Evolutionary conservation across 192 early-diverging fungal genomes (phyloP), one percentile per base, ranked within the genome.

Genomic region (Lunasporangiospora selenospora): DNA sequence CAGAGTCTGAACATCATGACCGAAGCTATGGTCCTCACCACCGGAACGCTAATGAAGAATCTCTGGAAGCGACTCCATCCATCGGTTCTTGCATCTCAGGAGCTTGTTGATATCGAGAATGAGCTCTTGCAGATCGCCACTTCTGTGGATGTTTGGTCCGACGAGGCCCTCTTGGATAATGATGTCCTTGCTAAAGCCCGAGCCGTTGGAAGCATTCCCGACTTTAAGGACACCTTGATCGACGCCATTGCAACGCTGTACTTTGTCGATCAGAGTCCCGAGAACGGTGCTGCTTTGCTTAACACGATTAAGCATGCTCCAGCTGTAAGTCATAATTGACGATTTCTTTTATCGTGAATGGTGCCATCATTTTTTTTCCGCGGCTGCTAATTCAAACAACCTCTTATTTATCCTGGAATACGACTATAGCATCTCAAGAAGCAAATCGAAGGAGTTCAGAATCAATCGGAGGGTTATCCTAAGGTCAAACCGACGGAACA

Each of bases 171-270:
- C 13, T 26, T 73, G 40, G 69, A 73, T 50, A 51, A 57, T 31
- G 69, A 73, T 37, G 41, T 63, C 19, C 39, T 73, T 48, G 69
- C 69, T 0, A 73, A 63, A 36, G 69, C 60, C 4, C 57, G 69
- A 32, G 69, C 69, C 2, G 63, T 73, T 45, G 69, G 60, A 24
- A 61, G 45, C 41, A 73, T 73, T 46, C 55, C 63, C 1, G 85
- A 88, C 30, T 64, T 87, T 29, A 90, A 88, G 77, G 62, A 71
- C n/a, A 83, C 83, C 9, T 52, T 92, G 21, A 61, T 89, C 10
- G 90, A 92, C 50, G 89, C 83, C 6, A 77, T 87, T 33, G 81
- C 88, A 13, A 89, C 90, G 0, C 51, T 92, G 15, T 92, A 90
- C 53, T 85, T 83, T 56, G 75, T 92, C 8, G 82, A 90, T 53